These are phyloP conservation scores for Cryptococcus floricola DNA, from an alignment of 1,284 basidiomycete species.

Conservation along the genomic window DNA sequence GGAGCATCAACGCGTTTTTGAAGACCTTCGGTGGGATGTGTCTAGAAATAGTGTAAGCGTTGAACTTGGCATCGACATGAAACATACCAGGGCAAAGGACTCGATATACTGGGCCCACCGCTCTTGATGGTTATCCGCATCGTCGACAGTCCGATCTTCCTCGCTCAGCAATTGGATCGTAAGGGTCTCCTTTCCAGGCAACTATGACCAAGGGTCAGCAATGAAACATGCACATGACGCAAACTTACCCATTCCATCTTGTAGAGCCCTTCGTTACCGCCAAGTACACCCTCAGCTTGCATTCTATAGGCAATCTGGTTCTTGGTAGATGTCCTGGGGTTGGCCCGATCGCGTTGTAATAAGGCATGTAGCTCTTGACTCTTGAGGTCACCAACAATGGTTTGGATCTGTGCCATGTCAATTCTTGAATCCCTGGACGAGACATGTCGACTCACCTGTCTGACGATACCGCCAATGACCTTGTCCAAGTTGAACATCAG, in stretches of 20 bases:
- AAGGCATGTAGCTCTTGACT: slow-evolving; percentile 79
- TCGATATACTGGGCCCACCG: slow-evolving; percentile 89
- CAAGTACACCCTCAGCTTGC: slow-evolving; percentile 75
- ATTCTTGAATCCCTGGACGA: neutral
- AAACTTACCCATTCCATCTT: slow-evolving; percentile 82
- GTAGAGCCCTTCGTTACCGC: slow-evolving; percentile 86
- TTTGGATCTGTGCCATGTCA: slow-evolving; percentile 59
- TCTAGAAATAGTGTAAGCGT: slow-evolving; percentile 17
- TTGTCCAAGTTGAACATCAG: slow-evolving; percentile 93
- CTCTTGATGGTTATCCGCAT: slow-evolving; percentile 73
- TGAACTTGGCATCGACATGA: neutral
- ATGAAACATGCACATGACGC: neutral
- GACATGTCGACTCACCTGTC: slow-evolving; percentile 59
- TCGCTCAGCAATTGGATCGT: slow-evolving; percentile 83
- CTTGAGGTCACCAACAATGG: slow-evolving; percentile 70
- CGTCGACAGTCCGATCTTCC: slow-evolving; percentile 82
- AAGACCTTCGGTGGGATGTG: slow-evolving; percentile 53
- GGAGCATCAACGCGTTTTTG: slow-evolving; percentile 60
- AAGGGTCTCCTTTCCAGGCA: slow-evolving; percentile 65
- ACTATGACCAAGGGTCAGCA: slow-evolving; percentile 51
- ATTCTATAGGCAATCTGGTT: slow-evolving; percentile 81
- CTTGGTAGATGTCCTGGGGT: slow-evolving; percentile 62
- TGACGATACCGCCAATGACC: slow-evolving; percentile 78
- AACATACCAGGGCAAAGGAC: slow-evolving; percentile 68
- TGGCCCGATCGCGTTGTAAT: slow-evolving; percentile 67